A percentile compares a stretch with the other conserved stretches of the same genome.
Evolutionary conservation across 441 rosid genomes (phyloP).

Genomic region (Dalechampia spathulata): DNA sequence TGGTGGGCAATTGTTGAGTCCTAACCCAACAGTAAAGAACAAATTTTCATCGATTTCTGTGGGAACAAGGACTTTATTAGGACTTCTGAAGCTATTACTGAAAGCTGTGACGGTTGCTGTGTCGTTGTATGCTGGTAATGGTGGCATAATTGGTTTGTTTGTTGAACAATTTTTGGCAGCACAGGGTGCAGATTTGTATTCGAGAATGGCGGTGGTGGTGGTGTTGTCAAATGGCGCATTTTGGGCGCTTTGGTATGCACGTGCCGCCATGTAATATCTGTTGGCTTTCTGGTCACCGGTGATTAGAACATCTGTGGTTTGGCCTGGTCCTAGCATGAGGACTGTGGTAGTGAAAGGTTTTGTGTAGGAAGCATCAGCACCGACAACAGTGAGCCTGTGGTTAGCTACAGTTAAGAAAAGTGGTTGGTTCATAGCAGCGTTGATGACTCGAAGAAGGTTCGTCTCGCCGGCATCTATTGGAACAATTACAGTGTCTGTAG

Average conservation of each 20-base stretch:
- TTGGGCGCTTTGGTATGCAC: conserved; percentile 69
- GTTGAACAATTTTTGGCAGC: conserved; percentile 26
- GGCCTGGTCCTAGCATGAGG: conserved; percentile 82
- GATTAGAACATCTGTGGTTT: conserved; percentile 80
- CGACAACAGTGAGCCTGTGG: conserved; percentile 71
- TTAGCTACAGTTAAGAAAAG: conserved; percentile 75
- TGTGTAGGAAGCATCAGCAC: conserved; percentile 75
- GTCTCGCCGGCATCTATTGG: conserved; percentile 66
- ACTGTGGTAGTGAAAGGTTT: conserved; percentile 72
- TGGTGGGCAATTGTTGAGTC: conserved; percentile 60
- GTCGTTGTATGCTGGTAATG: conserved; percentile 63
- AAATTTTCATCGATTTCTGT: conserved; percentile 56
- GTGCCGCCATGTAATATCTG: conserved; percentile 67
- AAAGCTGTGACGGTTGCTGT: conserved; percentile 59
- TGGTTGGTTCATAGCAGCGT: conserved; percentile 74
- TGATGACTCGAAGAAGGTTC: conserved; percentile 71
- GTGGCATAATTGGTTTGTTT: conserved; percentile 41
- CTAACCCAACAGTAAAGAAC: conserved; percentile 68
- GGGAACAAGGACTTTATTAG: conserved; percentile 47
- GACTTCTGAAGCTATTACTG: conserved; percentile 42
- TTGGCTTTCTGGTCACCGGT: conserved; percentile 53
- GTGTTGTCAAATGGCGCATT: conserved; percentile 75
- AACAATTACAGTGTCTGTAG: conserved; percentile 54
- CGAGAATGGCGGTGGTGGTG: conserved; percentile 81
- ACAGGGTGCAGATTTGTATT: conserved; percentile 45